Conservation (phyloP, 2,329 filamentous ascomycete genomes). For the Colletotrichum shisoi region DNA sequence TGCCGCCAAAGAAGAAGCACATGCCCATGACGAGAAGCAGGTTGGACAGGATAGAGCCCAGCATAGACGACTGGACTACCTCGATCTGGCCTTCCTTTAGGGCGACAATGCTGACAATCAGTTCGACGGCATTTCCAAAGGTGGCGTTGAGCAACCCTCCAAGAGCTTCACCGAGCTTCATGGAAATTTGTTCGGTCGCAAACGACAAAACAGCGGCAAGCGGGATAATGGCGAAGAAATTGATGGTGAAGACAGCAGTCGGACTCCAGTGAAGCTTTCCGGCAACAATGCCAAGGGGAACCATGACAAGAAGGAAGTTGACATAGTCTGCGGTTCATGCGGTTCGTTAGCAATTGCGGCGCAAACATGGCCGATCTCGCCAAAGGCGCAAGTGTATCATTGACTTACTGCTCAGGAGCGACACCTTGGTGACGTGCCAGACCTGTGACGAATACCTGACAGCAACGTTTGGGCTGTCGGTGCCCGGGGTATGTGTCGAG, state of each 20-base stretch:
- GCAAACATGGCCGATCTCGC: not conserved
- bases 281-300: constrained; percentile 75
- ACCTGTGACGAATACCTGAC: constrained; percentile 57
- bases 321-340: constrained; percentile 57
- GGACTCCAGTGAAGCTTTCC: constrained; percentile 70
- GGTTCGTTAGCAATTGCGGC: constrained; percentile 20
- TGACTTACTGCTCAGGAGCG: constrained; percentile 65
- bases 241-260: constrained; percentile 75
- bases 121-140: constrained; percentile 80
- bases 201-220: constrained; percentile 77
- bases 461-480: constrained; percentile 56
- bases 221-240: constrained; percentile 82
- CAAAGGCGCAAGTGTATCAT: not conserved
- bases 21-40: constrained; percentile 85
- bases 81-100: constrained; percentile 85
- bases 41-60: constrained; percentile 94
- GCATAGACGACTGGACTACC: constrained; percentile 97
- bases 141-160: constrained; percentile 79
- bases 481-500: constrained; percentile 60
- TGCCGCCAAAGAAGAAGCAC: constrained; percentile 79
- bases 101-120: constrained; percentile 91
- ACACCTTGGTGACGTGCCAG: constrained; percentile 66
- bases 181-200: constrained; percentile 78
- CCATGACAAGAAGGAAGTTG: constrained; percentile 76
- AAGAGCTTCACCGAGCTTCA: constrained; percentile 75